Base-by-base conservation (phyloP, 208 protist species). In the Wallacemonas sp. region DNA sequence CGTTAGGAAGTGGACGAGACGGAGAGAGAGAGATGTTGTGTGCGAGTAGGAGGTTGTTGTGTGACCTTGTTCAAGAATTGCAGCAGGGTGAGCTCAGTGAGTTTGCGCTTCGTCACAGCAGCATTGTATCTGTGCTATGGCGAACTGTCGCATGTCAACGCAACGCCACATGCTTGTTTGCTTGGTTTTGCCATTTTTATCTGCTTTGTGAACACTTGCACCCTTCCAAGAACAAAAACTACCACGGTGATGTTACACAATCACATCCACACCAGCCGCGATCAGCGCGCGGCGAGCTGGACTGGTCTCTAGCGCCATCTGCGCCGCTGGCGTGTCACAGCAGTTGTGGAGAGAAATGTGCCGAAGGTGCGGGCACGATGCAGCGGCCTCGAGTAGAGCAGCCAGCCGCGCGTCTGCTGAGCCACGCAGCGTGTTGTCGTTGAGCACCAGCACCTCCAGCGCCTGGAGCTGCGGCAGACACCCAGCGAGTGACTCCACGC, bases 401-500 rank as follows among this genome's bases (percentile, higher is more conserved):
- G 12, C 6, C 33, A 27, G 38, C 38, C 24, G 41, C 26, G 46
- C 26, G 16, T 34, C 44, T 21, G 27, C 47, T 5, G 6, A 5
- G 38, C 12, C 33, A 3, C 21, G 2, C 23, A 46, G 5, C 4
- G 2, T n/a, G 49, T 94, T 94, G 19, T 81, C 70, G 60, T 94
- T 65, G 36, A 90, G 61, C 39, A 82, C 61, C 30, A 94, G 26
- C 39, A 72, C 64, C 21, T 75, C 72, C 56, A 94, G 72, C 21
- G 56, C 48, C 11, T 41, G 34, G 9, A 85, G 58, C 17, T 57
- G 64, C 17, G 70, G 32, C 23, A 91, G 38, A 12, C 69, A 77
- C 17, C 76, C 85, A 3, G 82, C 60, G 49, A 94, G 74, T 32
- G 88, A 78, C 60, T 90, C 80, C 73, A 88, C 74, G 0, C 85